Base-by-base conservation (phyloP, 2,329 filamentous ascomycete species). In the Macrophomina pseudophaseolina region DNA sequence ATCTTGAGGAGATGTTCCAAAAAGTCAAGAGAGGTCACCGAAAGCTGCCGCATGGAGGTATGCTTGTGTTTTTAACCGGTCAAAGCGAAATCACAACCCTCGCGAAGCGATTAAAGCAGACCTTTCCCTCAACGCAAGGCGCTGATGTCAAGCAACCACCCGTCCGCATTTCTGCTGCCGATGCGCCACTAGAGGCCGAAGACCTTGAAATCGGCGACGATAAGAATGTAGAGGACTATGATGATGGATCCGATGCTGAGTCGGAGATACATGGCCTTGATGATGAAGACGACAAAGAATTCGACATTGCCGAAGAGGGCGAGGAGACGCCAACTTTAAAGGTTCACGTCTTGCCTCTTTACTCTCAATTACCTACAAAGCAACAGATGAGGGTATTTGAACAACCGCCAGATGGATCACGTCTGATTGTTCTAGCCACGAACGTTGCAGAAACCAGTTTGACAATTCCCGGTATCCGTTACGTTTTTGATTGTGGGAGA, bases 381-480 rank as follows among this genome's bases (percentile, higher is more conserved):
- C 93, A 98, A 73, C 95, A 99, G 79, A 86, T 97, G 75, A 88
- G 88, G 67, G 93, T 99, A 9, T 99, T 99, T 72, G 90, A 97
- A 69, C 85, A 90, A 0, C 87, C 92, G 0, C 94, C 94, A 0
- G 91, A 94, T 65, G 91, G 91, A 16, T 91, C 91, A 8, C 88
- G 95, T 8, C 86, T 95, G 30, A 91, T 99, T 62, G 91, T 99
- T 4, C 81, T 99, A 48, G 93, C 95, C 0, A 99, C 95, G 51
- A 99, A 99, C 78, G 93, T 99, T 52, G 95, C 95, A 0, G 95
- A 99, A 79, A 99, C 95, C 0, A 96, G 92, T 86, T 85, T 99
- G 75, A 99, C 95, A 0, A 99, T 99, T 66, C 94, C 95, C 0
- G 94, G 93, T 1, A 94, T 97, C 68, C 88, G 92, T 68, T 99